A percentile compares a stretch with the other conserved stretches of the same genome.
These are phyloP conservation scores for Clavariopsis aquatica DNA, from an alignment of 495 filamentous ascomycete species.

Conservation along the genomic window DNA sequence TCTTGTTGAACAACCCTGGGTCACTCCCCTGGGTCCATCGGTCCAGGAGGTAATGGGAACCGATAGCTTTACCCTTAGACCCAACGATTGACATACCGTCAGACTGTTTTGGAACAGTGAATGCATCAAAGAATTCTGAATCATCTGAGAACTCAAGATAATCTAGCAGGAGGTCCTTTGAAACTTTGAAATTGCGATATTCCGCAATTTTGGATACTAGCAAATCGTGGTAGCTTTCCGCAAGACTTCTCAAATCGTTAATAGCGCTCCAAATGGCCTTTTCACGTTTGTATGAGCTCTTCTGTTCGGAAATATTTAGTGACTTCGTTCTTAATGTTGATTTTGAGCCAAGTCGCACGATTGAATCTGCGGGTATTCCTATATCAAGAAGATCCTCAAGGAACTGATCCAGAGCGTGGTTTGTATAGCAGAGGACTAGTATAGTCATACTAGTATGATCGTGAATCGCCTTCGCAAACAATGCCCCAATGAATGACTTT, in stretches of 20 bases:
- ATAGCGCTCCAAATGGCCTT: conserved; percentile 48
- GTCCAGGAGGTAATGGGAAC: conserved; percentile 55
- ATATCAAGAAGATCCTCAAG: conserved; percentile 66
- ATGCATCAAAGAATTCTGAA: conserved; percentile 57
- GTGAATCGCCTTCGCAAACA: conserved; percentile 62
- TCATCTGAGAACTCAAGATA: conserved; percentile 64
- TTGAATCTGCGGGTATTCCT: conserved; percentile 55
- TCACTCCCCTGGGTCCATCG: conserved; percentile 57
- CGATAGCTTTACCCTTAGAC: conserved; percentile 50
- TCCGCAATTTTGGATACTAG: conserved; percentile 39
- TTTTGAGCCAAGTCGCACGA: conserved; percentile 73
- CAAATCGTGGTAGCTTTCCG: conserved; percentile 22
- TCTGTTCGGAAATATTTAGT: conserved; percentile 55
- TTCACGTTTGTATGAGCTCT: conserved; percentile 34
- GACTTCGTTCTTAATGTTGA: conserved; percentile 51
- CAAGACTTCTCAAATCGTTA: conserved; percentile 43
- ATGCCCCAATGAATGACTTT: conserved; percentile 75
- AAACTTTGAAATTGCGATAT: conserved; percentile 46
- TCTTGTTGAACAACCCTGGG: conserved; percentile 48
- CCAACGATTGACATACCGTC: conserved; percentile 53
- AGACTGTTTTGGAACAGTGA: conserved; percentile 50
- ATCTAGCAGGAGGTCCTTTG: conserved; percentile 53
- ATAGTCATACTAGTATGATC: conserved; percentile 56
- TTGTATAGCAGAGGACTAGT: conserved; percentile 65
- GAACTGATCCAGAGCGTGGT: conserved; percentile 63